These are phyloP conservation scores for Collybia sordida DNA, from an alignment of 768 basidiomycete species.

Conservation along the genomic window DNA sequence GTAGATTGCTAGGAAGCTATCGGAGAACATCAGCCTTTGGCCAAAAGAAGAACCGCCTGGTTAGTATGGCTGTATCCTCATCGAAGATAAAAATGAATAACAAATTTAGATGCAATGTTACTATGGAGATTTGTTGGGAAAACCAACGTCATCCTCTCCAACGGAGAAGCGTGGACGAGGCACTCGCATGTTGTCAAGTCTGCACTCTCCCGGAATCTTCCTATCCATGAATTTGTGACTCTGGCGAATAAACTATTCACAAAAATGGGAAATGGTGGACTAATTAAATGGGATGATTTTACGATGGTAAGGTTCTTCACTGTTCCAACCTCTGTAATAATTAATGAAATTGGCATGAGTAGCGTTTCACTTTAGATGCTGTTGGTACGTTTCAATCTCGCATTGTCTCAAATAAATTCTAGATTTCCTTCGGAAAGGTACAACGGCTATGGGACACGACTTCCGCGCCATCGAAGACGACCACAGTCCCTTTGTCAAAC, in stretches of 20 bases:
- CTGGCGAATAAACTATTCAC: constrained; percentile 20
- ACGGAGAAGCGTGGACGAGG: constrained; percentile 24
- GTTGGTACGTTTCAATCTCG: neutral
- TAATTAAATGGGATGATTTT: constrained; percentile 17
- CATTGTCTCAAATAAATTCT: neutral
- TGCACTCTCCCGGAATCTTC: constrained; percentile 17
- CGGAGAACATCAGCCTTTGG: constrained; percentile 1
- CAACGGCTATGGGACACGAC: constrained; percentile 19
- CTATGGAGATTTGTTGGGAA: constrained; percentile 25
- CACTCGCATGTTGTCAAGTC: constrained; percentile 20
- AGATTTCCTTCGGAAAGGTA: constrained; percentile 5
- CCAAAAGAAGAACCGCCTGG: neutral
- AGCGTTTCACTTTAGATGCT: neutral
- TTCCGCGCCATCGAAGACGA: constrained; percentile 18
- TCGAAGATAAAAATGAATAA: neutral
- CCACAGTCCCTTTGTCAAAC: constrained; percentile 18
- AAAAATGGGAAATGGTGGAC: constrained; percentile 14
- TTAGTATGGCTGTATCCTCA: neutral
- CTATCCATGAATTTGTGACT: constrained; percentile 18
- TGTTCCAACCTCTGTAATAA: too few relatives aligned
- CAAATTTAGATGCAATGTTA: constrained; percentile 14
- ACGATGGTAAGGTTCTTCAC: neutral
- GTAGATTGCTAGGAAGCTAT: constrained; percentile 7
- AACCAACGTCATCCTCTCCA: constrained; percentile 23
- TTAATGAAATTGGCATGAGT: too few relatives aligned